Conservation (phyloP, 805 yeast species). For the Schizosaccharomyces lindneri region DNA sequence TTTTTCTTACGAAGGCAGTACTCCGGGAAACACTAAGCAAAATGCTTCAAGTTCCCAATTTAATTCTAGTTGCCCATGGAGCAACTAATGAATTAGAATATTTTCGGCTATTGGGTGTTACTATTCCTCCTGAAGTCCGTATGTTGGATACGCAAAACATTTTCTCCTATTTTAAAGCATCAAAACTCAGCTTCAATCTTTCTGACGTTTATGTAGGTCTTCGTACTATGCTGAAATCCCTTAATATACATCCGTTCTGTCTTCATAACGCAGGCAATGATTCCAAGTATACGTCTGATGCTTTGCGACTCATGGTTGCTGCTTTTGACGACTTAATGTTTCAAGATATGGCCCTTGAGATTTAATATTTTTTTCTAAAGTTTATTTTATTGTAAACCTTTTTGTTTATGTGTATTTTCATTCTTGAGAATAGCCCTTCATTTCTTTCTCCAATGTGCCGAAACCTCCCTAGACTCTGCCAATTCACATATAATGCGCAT, state of each 20-base stretch:
- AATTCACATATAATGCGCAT: too few species aligned
- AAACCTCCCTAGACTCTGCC: too few species aligned
- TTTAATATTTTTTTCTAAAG: too few species aligned
- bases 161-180: background rate
- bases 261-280: constrained; percentile 8
- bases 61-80: constrained; percentile 6
- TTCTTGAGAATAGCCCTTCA: too few species aligned
- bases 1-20: background rate
- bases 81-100: constrained; percentile 4
- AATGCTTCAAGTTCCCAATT: background rate
- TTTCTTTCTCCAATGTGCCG: too few species aligned
- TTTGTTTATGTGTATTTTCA: too few species aligned
- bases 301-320: constrained; percentile 2
- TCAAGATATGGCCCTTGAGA: too few species aligned
- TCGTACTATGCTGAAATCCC: background rate
- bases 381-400: too few species aligned
- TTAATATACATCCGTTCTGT: background rate
- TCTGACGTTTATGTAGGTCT: background rate
- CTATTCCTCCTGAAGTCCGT: background rate
- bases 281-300: constrained; percentile 7
- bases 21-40: background rate
- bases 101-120: background rate
- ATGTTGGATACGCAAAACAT: constrained; percentile 2
- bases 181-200: background rate
- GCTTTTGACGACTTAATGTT: background rate